Evolutionary conservation across 306 rosid species (phyloP).

Genomic region (Spatholobus suberectus): DNA sequence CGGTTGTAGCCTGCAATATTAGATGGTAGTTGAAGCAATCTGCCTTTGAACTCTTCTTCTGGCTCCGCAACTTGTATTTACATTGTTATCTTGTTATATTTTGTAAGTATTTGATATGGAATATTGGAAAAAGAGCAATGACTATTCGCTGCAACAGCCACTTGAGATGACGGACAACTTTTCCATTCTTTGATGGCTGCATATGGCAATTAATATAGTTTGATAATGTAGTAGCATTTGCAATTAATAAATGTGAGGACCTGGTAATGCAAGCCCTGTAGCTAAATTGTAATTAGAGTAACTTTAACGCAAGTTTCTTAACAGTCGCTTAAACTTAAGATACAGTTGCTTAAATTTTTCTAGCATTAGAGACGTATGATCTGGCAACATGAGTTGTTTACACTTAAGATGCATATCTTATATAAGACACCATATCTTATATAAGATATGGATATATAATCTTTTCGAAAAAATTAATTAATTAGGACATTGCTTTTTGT

Average conservation of each 20-base stretch:
- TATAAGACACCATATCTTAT: too few species aligned
- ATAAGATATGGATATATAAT: too few species aligned
- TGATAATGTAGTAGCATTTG: not conserved
- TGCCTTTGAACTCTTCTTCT: constrained; percentile 35
- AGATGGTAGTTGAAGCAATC: constrained; percentile 24
- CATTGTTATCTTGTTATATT: not conserved
- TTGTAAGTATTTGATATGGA: not conserved
- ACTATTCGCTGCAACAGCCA: not conserved
- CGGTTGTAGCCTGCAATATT: constrained; percentile 5
- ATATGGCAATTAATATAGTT: not conserved
- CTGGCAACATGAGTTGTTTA: too few species aligned
- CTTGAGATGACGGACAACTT: not conserved
- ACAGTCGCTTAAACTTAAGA: too few species aligned
- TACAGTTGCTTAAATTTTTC: too few species aligned
- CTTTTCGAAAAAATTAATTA: not conserved
- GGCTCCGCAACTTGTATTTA: not conserved
- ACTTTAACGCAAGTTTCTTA: too few species aligned
- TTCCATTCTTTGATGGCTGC: not conserved
- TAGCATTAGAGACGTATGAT: too few species aligned
- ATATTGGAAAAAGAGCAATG: not conserved
- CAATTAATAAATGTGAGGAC: not conserved
- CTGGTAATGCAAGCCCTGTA: not conserved
- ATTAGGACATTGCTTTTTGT: not conserved
- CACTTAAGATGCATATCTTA: too few species aligned
- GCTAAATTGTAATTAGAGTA: too few species aligned